A percentile compares a stretch with the other conserved stretches of the same genome.
Conservation (phyloP, 345 rosid genomes). For the Eutrema japonicum region DNA sequence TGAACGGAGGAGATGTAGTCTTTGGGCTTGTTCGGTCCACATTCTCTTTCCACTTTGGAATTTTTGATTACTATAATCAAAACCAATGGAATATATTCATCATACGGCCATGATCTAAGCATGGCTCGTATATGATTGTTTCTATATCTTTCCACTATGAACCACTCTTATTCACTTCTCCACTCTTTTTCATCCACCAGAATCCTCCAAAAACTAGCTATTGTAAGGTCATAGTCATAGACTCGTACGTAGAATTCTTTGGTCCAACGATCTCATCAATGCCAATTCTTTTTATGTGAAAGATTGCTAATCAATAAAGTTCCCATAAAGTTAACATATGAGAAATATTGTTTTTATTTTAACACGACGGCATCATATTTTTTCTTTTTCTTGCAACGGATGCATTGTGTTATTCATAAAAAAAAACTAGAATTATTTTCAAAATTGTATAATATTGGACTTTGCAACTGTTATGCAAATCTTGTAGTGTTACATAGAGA, state of each 20-base stretch:
- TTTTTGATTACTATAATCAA: conserved; percentile 12
- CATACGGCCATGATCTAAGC: conserved; percentile 28
- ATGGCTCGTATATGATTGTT: background rate
- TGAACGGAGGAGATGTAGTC: conserved; percentile 35
- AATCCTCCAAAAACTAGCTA: conserved; percentile 22
- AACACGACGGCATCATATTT: background rate
- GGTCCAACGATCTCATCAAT: background rate
- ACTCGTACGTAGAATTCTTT: conserved; percentile 11
- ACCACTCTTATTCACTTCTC: conserved; percentile 28
- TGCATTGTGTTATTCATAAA: background rate
- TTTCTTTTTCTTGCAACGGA: background rate
- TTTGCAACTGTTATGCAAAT: too few relatives aligned
- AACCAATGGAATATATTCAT: conserved; percentile 29
- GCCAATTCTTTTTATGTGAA: conserved; percentile 5
- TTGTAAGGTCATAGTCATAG: conserved; percentile 31
- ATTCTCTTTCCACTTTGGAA: background rate
- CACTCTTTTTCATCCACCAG: conserved; percentile 15
- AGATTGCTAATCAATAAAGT: background rate
- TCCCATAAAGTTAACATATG: background rate
- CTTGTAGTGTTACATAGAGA: too few relatives aligned
- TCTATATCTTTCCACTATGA: conserved; percentile 41
- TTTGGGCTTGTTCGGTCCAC: conserved; percentile 26
- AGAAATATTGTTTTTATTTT: background rate
- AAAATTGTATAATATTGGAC: background rate
- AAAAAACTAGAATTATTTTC: too few relatives aligned